Evolutionary conservation across 192 early-diverging fungal genomes (phyloP).

Genomic region (Umbelopsis ramanniana): DNA sequence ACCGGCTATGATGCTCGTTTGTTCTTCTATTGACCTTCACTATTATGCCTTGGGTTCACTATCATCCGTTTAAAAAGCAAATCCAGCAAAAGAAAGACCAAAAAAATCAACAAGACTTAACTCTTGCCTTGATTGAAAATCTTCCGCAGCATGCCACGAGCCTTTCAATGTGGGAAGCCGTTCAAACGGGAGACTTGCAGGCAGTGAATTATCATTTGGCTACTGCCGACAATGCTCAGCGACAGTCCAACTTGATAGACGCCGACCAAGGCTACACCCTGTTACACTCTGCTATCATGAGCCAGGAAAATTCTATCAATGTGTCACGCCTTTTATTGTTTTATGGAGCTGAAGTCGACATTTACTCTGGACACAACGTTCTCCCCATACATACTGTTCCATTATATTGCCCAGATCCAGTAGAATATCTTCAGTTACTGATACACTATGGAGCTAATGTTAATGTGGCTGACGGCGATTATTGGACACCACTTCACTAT

Average conservation of each 20-base stretch:
- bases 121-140: not conserved
- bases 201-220: conserved; percentile 16
- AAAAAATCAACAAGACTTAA: not conserved
- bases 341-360: conserved; percentile 12
- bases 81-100: not conserved
- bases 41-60: conserved; percentile 17
- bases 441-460: conserved; percentile 51
- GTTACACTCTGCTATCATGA: not conserved
- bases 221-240: not conserved
- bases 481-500: conserved; percentile 59
- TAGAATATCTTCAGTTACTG: conserved; percentile 15
- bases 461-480: conserved; percentile 67
- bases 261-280: not conserved
- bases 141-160: not conserved
- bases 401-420: conserved; percentile 23
- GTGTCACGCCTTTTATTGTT: not conserved
- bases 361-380: conserved; percentile 24
- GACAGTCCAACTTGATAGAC: not conserved
- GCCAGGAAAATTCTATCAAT: not conserved
- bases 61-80: conserved; percentile 9
- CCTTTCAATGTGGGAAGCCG: not conserved
- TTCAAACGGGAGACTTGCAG: not conserved
- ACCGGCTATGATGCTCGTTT: not conserved
- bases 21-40: not conserved
- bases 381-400: conserved; percentile 28